phyloP scores from a whole-genome alignment of 208 protist species.

The Trypanosoma conorhini region DNA sequence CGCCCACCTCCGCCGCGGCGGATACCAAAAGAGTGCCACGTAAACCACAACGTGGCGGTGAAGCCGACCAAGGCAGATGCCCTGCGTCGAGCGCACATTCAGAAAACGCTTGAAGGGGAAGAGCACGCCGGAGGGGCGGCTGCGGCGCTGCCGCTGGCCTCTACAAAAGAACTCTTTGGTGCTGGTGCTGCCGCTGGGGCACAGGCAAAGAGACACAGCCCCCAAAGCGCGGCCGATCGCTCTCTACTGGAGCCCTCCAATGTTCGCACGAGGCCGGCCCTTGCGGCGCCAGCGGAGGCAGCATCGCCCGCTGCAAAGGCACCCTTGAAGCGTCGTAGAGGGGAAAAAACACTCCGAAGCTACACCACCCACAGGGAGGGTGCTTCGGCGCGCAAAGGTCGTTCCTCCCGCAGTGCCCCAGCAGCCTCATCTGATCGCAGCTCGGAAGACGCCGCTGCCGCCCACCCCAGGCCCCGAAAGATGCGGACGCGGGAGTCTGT shows the following conservation, averaged over 20 bases:
- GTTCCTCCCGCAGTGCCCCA: background rate
- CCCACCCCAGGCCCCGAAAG: background rate
- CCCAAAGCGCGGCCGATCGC: background rate
- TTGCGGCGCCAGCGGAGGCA: background rate
- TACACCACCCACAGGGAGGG: background rate
- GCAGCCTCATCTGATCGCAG: conserved; percentile 10
- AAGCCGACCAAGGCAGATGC: conserved; percentile 51
- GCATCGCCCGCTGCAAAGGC: background rate
- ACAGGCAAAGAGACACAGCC: background rate
- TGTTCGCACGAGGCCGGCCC: background rate
- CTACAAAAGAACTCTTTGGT: conserved; percentile 18
- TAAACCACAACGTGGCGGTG: conserved; percentile 58
- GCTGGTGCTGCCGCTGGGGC: background rate
- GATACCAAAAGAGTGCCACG: conserved; percentile 75
- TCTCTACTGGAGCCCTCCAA: background rate
- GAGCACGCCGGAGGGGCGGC: background rate
- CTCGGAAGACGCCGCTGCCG: conserved; percentile 5
- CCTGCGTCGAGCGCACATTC: conserved; percentile 53
- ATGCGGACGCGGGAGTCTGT: background rate
- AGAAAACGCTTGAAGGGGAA: conserved; percentile 17
- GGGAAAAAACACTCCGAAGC: background rate
- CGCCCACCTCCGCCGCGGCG: conserved; percentile 52
- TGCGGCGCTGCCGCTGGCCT: conserved; percentile 2
- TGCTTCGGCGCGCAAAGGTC: background rate
- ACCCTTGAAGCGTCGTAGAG: background rate